These are phyloP conservation scores for Grosmannia serpens DNA, from an alignment of 2,329 filamentous ascomycete genomes.

Conservation along the genomic window DNA sequence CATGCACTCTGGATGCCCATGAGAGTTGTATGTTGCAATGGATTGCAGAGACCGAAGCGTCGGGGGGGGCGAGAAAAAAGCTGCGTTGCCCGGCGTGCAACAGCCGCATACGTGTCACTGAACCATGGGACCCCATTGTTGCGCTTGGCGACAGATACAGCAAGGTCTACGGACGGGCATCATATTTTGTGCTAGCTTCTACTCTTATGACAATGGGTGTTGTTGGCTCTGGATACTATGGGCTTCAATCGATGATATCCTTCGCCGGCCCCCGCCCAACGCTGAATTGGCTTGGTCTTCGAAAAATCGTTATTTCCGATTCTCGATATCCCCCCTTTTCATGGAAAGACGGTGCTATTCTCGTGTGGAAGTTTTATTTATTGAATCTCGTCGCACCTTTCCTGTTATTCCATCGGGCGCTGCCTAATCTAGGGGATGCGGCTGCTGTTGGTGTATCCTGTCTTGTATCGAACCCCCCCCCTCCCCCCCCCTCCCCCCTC, in stretches of 20 bases:
- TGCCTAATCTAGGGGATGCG: constrained; percentile 30
- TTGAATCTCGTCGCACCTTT: constrained; percentile 35
- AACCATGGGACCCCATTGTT: constrained; percentile 63
- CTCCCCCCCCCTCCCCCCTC: constrained; percentile 7
- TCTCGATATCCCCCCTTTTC: neutral
- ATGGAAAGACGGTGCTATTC: constrained; percentile 5
- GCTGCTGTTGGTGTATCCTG: constrained; percentile 30
- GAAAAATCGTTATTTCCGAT: neutral
- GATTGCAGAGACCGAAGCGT: constrained; percentile 78
- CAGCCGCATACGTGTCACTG: constrained; percentile 61
- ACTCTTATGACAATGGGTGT: constrained; percentile 41
- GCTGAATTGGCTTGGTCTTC: constrained; percentile 26
- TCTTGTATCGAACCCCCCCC: constrained; percentile 21
- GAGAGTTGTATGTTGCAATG: constrained; percentile 83
- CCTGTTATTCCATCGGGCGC: constrained; percentile 30
- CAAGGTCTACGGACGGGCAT: constrained; percentile 38
- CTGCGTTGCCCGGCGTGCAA: constrained; percentile 88
- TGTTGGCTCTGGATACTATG: constrained; percentile 42
- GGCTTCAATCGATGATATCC: constrained; percentile 34
- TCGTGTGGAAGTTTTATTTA: constrained; percentile 17
- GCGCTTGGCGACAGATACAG: constrained; percentile 51
- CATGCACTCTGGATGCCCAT: constrained; percentile 82
- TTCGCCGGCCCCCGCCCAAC: constrained; percentile 40
- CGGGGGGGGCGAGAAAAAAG: constrained; percentile 45
- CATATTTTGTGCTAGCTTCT: constrained; percentile 54